Conservation (phyloP, 2,329 filamentous ascomycete genomes). For the Colletotrichum neosansevieriae region DNA sequence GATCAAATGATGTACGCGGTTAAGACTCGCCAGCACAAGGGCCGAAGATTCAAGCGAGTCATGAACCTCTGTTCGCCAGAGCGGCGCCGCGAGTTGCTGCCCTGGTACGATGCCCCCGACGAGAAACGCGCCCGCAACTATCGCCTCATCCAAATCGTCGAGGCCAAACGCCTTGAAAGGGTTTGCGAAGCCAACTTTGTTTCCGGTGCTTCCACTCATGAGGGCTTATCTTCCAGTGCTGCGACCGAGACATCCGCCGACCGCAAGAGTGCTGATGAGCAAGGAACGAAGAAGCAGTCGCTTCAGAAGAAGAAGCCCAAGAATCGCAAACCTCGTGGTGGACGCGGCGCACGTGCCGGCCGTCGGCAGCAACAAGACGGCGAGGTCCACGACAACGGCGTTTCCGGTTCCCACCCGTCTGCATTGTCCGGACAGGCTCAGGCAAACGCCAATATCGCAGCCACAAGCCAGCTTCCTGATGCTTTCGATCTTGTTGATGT, state of each 20-base stretch:
- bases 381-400: neutral
- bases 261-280: neutral
- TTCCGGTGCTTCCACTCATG: neutral
- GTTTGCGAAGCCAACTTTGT: neutral
- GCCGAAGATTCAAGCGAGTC: conserved; percentile 24
- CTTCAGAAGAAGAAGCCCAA: neutral
- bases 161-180: neutral
- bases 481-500: too few relatives aligned
- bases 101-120: conserved; percentile 3
- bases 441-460: too few relatives aligned
- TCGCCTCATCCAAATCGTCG: neutral
- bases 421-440: too few relatives aligned
- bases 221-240: neutral
- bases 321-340: neutral
- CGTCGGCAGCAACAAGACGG: neutral
- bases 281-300: neutral
- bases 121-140: conserved; percentile 3
- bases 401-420: too few relatives aligned
- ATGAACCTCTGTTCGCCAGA: conserved; percentile 14
- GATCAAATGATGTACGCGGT: conserved; percentile 28
- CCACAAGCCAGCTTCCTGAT: too few relatives aligned
- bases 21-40: conserved; percentile 20
- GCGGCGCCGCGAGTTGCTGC: neutral
- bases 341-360: neutral
- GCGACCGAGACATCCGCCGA: too few relatives aligned